Evolutionary conservation across 192 early-diverging fungal species (phyloP).

Genomic region (Entomortierella parvispora): DNA sequence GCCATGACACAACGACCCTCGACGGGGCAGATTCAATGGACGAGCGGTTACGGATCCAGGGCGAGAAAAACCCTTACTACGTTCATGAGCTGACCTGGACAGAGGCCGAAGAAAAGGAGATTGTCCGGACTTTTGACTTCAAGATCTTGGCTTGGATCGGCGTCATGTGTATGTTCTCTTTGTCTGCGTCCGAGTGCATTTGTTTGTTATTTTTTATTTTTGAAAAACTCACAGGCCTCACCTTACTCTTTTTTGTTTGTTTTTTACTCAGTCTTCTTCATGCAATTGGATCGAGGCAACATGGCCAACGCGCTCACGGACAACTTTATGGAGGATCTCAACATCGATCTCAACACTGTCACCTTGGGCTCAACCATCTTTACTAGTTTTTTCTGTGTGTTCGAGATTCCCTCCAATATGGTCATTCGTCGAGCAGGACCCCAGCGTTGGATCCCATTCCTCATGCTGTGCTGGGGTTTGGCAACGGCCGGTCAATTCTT

Average conservation of each 20-base stretch:
- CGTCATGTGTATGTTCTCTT: slow-evolving; percentile 56
- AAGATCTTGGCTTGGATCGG: slow-evolving; percentile 50
- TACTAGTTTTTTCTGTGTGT: slow-evolving; percentile 48
- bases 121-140: slow-evolving; percentile 62
- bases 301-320: slow-evolving; percentile 60
- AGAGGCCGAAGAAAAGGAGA: slow-evolving; percentile 55
- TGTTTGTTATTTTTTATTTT: slow-evolving; percentile 1
- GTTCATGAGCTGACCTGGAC: slow-evolving; percentile 59
- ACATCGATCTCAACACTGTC: slow-evolving; percentile 57
- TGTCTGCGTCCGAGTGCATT: not conserved
- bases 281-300: slow-evolving; percentile 62
- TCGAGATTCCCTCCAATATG: slow-evolving; percentile 61
- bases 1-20: slow-evolving; percentile 6
- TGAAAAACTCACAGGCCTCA: too few species aligned
- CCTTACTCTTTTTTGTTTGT: slow-evolving; percentile 51
- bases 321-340: slow-evolving; percentile 59
- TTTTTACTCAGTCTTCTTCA: slow-evolving; percentile 47
- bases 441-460: slow-evolving; percentile 64
- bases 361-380: slow-evolving; percentile 60
- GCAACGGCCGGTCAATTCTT: slow-evolving; percentile 44
- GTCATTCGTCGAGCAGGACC: slow-evolving; percentile 58
- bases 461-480: slow-evolving; percentile 39
- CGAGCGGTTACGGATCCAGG: slow-evolving; percentile 20
- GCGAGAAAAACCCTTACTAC: slow-evolving; percentile 41
- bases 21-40: not conserved